Base-by-base conservation (phyloP, 164 flowering plant species). In the Santalum album region DNA sequence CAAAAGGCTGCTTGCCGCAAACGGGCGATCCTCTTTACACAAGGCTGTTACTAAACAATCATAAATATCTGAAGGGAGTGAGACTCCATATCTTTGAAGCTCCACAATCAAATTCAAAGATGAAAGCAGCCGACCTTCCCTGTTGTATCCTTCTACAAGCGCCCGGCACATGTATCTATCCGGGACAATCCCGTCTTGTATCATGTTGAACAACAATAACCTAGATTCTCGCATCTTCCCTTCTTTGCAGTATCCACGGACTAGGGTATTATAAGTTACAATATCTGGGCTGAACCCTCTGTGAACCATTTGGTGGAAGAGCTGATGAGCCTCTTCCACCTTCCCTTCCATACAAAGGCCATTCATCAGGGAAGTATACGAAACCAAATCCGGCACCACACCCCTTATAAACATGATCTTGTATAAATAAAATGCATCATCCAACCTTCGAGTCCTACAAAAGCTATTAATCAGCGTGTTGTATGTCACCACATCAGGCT, bases 401-500 rank as follows among this genome's bases (percentile, higher is more conserved):
- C 78, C 67, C 55, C 99, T 78, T 59, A 70, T 65, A 49, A 69
- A 80, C 98, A 92, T 92, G 44, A 92, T 84, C 69, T 67, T 75
- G 57, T 83, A 89, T 66, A 92, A 62, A 64, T 83, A 74, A 65
- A 89, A 73, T 4, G 94, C 96, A 55, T 89, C 86, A 27, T 71
- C 75, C 68, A 89, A 50, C 64, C 80, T 86, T 15, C 84, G 73
- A 56, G 71, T 76, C 60, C 60, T 76, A 62, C 96, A 84, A 55
- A 83, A 83, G 71, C 82, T 76, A 72, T 62, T 72, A 19, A 92
- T 71, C 61, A 89, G 44, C 10, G 86, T 92, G 65, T 92, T 92
- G 58, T 92, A 89, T 0, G 99, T 89, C 51, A 92, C 96, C n/a
- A 80, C 55, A 74, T 92, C 97, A 0, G 86, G 91, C 39, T 77